Evolutionary conservation across 768 basidiomycete species (phyloP).

Genomic region (Pisolithus tinctorius): DNA sequence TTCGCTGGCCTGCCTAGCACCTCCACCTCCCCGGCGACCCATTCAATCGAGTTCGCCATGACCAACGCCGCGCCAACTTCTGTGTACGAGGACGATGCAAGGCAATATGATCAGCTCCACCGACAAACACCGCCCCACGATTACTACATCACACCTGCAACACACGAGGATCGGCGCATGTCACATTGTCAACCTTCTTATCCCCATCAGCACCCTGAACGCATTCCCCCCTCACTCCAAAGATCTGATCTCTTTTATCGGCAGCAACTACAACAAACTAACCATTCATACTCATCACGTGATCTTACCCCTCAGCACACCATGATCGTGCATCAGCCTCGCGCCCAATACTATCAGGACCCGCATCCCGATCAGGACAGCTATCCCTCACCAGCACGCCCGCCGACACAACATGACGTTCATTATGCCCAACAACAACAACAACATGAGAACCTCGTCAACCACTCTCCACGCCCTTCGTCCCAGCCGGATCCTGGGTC

Average conservation of each 20-base stretch:
- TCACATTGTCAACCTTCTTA: conserved; percentile 9
- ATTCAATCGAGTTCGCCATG: conserved; percentile 12
- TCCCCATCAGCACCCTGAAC: background rate
- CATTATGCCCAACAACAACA: conserved; percentile 17
- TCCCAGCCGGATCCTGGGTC: conserved; percentile 16
- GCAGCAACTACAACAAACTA: conserved; percentile 6
- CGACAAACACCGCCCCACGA: conserved; percentile 26
- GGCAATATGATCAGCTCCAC: conserved; percentile 29
- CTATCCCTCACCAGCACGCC: conserved; percentile 12
- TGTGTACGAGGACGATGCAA: conserved; percentile 20
- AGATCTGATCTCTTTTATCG: conserved; percentile 13
- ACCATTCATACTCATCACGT: background rate
- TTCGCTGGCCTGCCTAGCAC: conserved; percentile 15
- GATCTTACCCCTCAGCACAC: background rate
- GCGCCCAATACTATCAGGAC: conserved; percentile 16
- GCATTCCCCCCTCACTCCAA: conserved; percentile 5
- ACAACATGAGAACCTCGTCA: conserved; percentile 5
- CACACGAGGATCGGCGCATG: conserved; percentile 25
- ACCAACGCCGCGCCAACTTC: conserved; percentile 17
- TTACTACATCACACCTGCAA: conserved; percentile 24
- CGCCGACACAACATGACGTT: conserved; percentile 14
- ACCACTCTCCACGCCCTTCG: conserved; percentile 9
- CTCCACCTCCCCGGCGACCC: conserved; percentile 26
- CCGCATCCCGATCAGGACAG: conserved; percentile 16
- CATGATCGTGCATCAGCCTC: conserved; percentile 19